These are phyloP conservation scores for Hymenoscyphus occultus DNA, from an alignment of 2,329 filamentous ascomycete genomes.

Conservation along the genomic window DNA sequence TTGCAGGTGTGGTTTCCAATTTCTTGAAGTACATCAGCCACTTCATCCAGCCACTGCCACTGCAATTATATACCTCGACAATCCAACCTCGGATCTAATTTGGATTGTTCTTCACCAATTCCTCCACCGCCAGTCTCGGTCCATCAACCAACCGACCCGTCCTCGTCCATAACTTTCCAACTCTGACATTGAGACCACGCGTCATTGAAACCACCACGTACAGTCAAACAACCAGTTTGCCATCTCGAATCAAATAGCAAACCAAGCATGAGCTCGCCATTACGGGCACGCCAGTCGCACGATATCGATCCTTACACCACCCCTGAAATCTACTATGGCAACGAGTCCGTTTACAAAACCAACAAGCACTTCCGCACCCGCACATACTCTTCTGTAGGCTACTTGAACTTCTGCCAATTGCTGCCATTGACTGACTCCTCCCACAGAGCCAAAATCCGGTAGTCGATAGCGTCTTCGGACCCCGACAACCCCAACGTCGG, in stretches of 20 bases:
- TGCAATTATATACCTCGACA: neutral
- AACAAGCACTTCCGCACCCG: slow-evolving; percentile 31
- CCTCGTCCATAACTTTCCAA: neutral
- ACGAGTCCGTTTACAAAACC: slow-evolving; percentile 25
- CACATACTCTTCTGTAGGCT: slow-evolving; percentile 34
- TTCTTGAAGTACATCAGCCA: neutral
- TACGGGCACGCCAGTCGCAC: slow-evolving; percentile 22
- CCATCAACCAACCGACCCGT: neutral
- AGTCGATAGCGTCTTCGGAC: slow-evolving; percentile 19
- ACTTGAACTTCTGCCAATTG: neutral
- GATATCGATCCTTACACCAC: slow-evolving; percentile 35
- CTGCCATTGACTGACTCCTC: slow-evolving; percentile 13
- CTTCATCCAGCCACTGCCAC: neutral
- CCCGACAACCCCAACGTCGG: slow-evolving; percentile 31
- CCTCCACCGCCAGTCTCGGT: slow-evolving; percentile 2
- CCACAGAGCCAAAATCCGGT: slow-evolving; percentile 27
- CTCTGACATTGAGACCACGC: neutral
- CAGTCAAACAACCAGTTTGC: neutral
- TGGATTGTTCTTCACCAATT: neutral
- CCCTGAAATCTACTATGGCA: slow-evolving; percentile 35
- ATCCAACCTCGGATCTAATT: neutral
- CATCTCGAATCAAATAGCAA: neutral
- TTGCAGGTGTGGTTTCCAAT: no score
- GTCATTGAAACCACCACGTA: neutral
- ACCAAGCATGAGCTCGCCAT: slow-evolving; percentile 26